Evolutionary conservation across 1,139 yeast species (phyloP).

Genomic region (Spathaspora sp.): DNA sequence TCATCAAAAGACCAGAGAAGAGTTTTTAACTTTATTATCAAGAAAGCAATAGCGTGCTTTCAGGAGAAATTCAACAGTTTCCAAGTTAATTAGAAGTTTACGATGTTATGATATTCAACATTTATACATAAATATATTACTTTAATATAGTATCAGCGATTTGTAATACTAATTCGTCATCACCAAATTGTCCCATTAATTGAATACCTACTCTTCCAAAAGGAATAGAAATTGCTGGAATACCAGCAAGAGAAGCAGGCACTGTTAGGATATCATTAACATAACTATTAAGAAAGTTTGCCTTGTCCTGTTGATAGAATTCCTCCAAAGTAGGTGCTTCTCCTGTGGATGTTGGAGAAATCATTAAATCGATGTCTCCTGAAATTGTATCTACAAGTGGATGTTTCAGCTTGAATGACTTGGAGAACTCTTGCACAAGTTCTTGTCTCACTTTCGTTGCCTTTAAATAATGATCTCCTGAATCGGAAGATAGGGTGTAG

Average conservation of each 20-base stretch:
- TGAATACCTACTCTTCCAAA: slow-evolving; percentile 60
- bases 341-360: slow-evolving; percentile 73
- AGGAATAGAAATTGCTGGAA: slow-evolving; percentile 84
- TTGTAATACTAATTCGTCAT: slow-evolving; percentile 62
- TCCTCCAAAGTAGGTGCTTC: slow-evolving; percentile 54
- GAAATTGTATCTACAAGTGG: slow-evolving; percentile 24
- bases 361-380: slow-evolving; percentile 57
- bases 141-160: slow-evolving; percentile 18
- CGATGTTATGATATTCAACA: slow-evolving; percentile 45
- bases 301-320: slow-evolving; percentile 27
- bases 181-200: slow-evolving; percentile 82
- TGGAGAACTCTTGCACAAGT: slow-evolving; percentile 65
- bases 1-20: slow-evolving; percentile 94
- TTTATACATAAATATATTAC: slow-evolving; percentile 9
- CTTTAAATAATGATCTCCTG: slow-evolving; percentile 75
- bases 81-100: slow-evolving; percentile 11
- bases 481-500: slow-evolving; percentile 72
- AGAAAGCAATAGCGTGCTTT: slow-evolving; percentile 31
- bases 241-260: slow-evolving; percentile 88
- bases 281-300: slow-evolving; percentile 61
- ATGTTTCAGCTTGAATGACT: slow-evolving; percentile 56
- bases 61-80: slow-evolving; percentile 21
- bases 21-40: slow-evolving; percentile 80
- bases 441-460: slow-evolving; percentile 69
- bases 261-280: slow-evolving; percentile 83